Conservation (phyloP, 2,329 filamentous ascomycete species). For the Claviceps sp. region DNA sequence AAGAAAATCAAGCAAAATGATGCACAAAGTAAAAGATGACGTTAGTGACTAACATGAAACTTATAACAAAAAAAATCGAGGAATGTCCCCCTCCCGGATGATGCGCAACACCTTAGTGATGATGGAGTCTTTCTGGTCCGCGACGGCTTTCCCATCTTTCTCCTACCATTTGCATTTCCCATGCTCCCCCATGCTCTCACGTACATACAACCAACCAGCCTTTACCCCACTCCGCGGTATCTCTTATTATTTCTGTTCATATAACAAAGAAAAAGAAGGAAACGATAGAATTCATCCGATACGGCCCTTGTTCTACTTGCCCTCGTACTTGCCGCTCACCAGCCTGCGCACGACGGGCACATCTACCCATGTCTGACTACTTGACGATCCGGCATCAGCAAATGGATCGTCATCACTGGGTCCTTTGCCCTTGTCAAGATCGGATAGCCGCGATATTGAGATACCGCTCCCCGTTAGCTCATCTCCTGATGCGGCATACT, state of each 20-base stretch:
- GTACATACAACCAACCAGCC: not conserved
- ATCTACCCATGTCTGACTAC: conserved; percentile 45
- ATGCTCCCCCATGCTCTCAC: not conserved
- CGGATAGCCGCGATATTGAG: conserved; percentile 43
- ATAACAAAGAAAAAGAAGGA: not conserved
- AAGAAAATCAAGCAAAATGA: no score
- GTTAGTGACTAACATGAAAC: no score
- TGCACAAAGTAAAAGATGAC: no score
- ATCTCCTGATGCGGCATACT: conserved; percentile 34
- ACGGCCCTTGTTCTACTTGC: conserved; percentile 15
- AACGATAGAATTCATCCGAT: no score
- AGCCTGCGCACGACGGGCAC: conserved; percentile 55
- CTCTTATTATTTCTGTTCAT: not conserved
- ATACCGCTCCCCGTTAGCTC: conserved; percentile 45
- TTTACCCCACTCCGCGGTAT: not conserved
- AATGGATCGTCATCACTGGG: conserved; percentile 51
- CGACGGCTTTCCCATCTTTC: not conserved
- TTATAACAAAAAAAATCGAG: not conserved
- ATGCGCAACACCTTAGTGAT: not conserved
- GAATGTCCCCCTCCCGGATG: not conserved
- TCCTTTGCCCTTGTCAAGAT: conserved; percentile 39
- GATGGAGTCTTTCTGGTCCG: not conserved
- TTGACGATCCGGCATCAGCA: conserved; percentile 33
- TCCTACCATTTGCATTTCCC: not conserved
- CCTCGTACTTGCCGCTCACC: conserved; percentile 64